Base-by-base conservation (phyloP, 371 early-diverging fungal genomes). In the Phascolomyces articulosus region DNA sequence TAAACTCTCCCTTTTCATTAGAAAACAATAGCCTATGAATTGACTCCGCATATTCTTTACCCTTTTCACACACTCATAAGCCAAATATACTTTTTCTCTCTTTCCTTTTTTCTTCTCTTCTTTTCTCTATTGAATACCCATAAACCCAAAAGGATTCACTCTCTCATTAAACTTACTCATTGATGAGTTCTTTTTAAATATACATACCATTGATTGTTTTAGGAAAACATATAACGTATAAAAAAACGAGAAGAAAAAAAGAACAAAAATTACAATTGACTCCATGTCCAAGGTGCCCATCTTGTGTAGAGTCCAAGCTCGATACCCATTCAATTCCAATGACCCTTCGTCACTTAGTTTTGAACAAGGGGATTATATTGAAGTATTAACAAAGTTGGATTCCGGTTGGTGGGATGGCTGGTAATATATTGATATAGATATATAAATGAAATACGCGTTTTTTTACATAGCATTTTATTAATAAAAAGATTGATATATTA, bases 321-420 rank as follows among this genome's bases (percentile, higher is more conserved):
- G 95, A 34, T 91, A 94, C 72, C 90, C 93, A 74, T 95, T 93
- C 74, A 79, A 85, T 57, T 87, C 93, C 58, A 80, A 88, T 41
- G 95, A 87, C 55, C 79, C 82, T 64, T 85, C 91, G 56, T 79
- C 80, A 21, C 56, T 82, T n/a, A 64, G 58, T 24, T 94, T 96
- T 62, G 72, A 83, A 24, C 83, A 90, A 70, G 94, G 93, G 58
- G 96, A 96, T 67, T 77, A 85, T 58, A 91, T 96, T 70, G 87
- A 93, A 70, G 96, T 96, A 1, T 79, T 93, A 24, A 79, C 87
- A 8, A 90, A 91, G 64, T 87, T 94, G 60, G 86, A 90, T 62
- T 88, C 93, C 20, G 96, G 96, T 2, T 96, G 96, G 97, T 96
- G 97, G 97, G 92, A 95, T 70, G 94, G 93, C 38, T 74, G 76